Evolutionary conservation across 2,329 filamentous ascomycete genomes (phyloP), one percentile per base, ranked within the genome.

Genomic region (Neonectria magnoliae): DNA sequence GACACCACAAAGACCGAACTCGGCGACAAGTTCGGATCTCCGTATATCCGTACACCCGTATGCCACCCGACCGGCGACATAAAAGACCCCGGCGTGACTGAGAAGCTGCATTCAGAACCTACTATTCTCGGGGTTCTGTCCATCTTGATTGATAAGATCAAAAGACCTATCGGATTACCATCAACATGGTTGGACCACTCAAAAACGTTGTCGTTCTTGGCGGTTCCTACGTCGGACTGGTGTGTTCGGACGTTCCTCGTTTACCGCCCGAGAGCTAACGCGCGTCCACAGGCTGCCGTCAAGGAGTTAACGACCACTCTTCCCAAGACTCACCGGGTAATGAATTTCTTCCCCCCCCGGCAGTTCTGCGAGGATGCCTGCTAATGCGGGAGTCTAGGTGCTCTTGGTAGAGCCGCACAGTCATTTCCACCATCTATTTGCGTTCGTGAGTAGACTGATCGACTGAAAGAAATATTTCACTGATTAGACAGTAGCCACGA

Each of bases 371-470:
- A 6, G 18, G n/a, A 2, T n/a, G 4, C 6, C 20, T 13, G 0
- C 4, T 31, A 33, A 51, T 14, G 11, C 10, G 8, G 29, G 14
- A 14, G 5, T 29, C 54, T 13, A 79, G 52, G 81, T 86, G 1
- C 66, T 85, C 0, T 67, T 85, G 5, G 74, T 87, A 29, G 85
- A 87, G 66, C 83, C 80, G 56, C 84, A 85, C 61, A 82, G 80
- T 9, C 85, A 87, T 71, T 83, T 86, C 64, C 81, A 86, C 60
- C 83, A 82, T 57, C 75, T 81, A 0, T 87, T 83, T n/a, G 72
- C 72, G 5, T 84, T 87, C 64, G 72, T 74, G 41, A 65, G 72
- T 6, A 6, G 25, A 1, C 25, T 5, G 5, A 25, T 25, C 5
- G 5, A 5, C 25, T 25, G 4, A 6, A 25, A 25, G 25, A 25